Evolutionary conservation across 2,329 filamentous ascomycete genomes (phyloP).

Genomic region (Paraphaeosphaeria sporulosa): DNA sequence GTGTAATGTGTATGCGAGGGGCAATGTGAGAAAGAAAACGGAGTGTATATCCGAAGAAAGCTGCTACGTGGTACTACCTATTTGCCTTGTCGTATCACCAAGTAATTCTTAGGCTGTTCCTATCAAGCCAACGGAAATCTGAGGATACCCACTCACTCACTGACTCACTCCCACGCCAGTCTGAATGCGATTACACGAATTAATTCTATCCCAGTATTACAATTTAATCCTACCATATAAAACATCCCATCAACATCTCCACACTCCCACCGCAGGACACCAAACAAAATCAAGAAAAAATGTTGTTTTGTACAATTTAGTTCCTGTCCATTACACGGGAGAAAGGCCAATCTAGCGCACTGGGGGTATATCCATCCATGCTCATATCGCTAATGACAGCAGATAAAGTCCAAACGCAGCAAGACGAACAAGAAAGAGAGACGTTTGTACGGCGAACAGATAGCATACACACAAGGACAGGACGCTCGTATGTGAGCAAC

Average conservation of each 20-base stretch:
- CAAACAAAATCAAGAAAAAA: constrained; percentile 1
- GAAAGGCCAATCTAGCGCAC: constrained; percentile 20
- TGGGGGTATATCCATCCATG: constrained; percentile 38
- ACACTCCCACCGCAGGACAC: background rate
- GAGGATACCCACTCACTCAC: no score
- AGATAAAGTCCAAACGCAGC: constrained; percentile 16
- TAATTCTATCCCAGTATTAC: background rate
- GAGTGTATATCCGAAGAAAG: no score
- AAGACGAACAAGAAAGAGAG: background rate
- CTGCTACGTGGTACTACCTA: no score
- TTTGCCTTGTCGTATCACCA: background rate
- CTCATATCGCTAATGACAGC: constrained; percentile 23
- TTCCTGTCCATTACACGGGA: background rate
- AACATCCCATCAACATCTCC: background rate
- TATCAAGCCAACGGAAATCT: no score
- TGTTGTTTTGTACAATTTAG: constrained; percentile 14
- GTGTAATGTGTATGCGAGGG: no score
- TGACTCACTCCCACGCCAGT: no score
- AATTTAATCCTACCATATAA: constrained; percentile 7
- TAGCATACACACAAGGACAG: constrained; percentile 2
- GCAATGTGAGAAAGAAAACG: no score
- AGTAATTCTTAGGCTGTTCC: background rate
- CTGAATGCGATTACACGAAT: no score
- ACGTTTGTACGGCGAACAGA: background rate
- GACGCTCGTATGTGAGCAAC: constrained; percentile 5